Evolutionary conservation across 495 filamentous ascomycete species (phyloP), one percentile per base, ranked within the genome.

Genomic region (Aspergillus diversus): DNA sequence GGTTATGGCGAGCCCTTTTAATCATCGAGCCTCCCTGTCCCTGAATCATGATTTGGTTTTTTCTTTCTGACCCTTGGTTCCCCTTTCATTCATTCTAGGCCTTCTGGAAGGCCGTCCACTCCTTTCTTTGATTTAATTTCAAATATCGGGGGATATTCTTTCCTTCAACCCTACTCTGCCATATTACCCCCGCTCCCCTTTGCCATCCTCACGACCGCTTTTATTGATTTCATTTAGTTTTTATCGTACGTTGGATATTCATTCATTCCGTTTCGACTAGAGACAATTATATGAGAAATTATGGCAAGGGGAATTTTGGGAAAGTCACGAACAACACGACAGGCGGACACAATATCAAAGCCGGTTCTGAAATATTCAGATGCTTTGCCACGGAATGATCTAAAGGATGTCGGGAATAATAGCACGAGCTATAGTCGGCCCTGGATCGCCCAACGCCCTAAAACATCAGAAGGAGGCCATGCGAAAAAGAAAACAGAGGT

Each of bases 101-200:
- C 76, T 78, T 82, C 77, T 75, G 78, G 80, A 81, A 82, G 76
- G 77, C 76, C 68, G 73, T 81, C 76, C 79, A 68, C 73, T 80
- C 76, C 49, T 79, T 82, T 73, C 37, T 59, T 59, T 46, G 43
- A 43, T 59, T 60, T 65, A 37, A 50, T 50, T 27, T 21, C n/a
- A 27, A 50, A 50, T 17, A 21, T 27, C 60, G 56, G 59, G 61
- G 63, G 59, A 53, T 55, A 57, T 55, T 69, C 56, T 63, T 59
- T 15, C 58, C 61, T 31, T 31, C 49, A 49, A 33, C 56, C 57
- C 52, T 66, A 59, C 52, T 39, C 0, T 63, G 13, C 9, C 63
- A 33, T 37, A 12, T 33, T 21, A 21, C 32, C 13, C 27, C 37
- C 21, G 16, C 16, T 12, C 17, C 35, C 42, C n/a, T n/a, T 33